Conservation (phyloP, 2,329 filamentous ascomycete species). For the Ilyonectria mors-panacis region DNA sequence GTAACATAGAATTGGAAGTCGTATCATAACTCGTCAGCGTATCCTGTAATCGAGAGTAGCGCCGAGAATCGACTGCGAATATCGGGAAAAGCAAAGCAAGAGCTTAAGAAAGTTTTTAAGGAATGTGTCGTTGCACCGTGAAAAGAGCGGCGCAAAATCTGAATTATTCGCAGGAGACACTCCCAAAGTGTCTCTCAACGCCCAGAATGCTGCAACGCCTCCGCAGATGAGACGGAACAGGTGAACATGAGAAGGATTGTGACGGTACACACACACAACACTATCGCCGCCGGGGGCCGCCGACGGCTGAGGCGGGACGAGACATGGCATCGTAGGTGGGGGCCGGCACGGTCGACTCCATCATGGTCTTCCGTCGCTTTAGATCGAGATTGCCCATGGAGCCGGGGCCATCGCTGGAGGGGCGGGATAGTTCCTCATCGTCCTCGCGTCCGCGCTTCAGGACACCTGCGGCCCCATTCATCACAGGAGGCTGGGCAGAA, state of each 20-base stretch:
- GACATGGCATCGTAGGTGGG: slow-evolving; percentile 66
- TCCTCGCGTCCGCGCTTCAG: slow-evolving; percentile 70
- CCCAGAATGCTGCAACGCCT: slow-evolving; percentile 23
- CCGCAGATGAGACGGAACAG: slow-evolving; percentile 14
- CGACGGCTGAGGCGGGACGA: slow-evolving; percentile 62
- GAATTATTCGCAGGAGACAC: slow-evolving; percentile 29
- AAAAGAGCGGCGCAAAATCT: slow-evolving; percentile 16
- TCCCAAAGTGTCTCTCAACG: slow-evolving; percentile 18
- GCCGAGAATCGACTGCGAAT: slow-evolving; percentile 50
- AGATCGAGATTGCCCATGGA: slow-evolving; percentile 68
- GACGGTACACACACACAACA: slow-evolving; percentile 23
- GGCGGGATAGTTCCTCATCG: slow-evolving; percentile 72
- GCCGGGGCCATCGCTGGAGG: slow-evolving; percentile 66
- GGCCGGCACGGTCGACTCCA: slow-evolving; percentile 69
- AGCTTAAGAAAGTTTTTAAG: slow-evolving; percentile 35
- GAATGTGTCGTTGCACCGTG: slow-evolving; percentile 36
- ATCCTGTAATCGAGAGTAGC: slow-evolving; percentile 47
- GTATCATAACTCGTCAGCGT: slow-evolving; percentile 57
- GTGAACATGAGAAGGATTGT: slow-evolving; percentile 12
- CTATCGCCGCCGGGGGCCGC: slow-evolving; percentile 59
- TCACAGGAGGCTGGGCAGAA: slow-evolving; percentile 71
- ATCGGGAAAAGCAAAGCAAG: slow-evolving; percentile 47
- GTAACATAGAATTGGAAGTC: slow-evolving; percentile 54
- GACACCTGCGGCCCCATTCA: slow-evolving; percentile 72
- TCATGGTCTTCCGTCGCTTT: slow-evolving; percentile 86